These are phyloP conservation scores for Termitomyces sp. DNA, from an alignment of 768 basidiomycete species.

Conservation along the genomic window DNA sequence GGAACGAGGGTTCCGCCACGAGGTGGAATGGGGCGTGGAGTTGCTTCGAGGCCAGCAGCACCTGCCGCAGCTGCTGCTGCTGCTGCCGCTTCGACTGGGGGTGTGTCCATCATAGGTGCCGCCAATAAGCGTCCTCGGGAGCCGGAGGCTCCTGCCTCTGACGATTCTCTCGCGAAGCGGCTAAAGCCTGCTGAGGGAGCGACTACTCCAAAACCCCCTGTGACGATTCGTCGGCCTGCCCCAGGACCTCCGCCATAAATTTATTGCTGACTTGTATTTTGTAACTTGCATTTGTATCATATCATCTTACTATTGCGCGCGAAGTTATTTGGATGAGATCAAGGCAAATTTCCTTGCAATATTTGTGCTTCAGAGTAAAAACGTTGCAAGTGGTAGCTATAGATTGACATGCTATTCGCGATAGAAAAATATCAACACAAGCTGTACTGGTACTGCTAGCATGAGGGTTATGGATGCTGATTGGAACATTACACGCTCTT, in stretches of 20 bases:
- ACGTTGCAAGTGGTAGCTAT: not conserved
- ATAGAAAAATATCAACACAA: not conserved
- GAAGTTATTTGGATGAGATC: not conserved
- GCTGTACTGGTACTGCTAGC: not conserved
- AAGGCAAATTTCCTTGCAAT: not conserved
- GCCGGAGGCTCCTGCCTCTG: constrained; percentile 22
- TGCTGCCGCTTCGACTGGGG: constrained; percentile 19
- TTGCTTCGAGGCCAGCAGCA: constrained; percentile 20
- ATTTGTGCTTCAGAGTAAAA: not conserved
- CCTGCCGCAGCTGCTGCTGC: constrained; percentile 14
- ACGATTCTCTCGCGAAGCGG: constrained; percentile 63
- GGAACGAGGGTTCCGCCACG: constrained; percentile 18
- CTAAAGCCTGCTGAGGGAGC: constrained; percentile 47
- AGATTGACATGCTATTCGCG: too few relatives aligned
- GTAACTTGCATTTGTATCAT: constrained; percentile 3
- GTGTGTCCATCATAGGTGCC: constrained; percentile 59
- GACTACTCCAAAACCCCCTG: constrained; percentile 13
- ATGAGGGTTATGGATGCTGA: too few relatives aligned
- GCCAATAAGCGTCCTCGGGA: constrained; percentile 62
- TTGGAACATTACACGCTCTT: not conserved
- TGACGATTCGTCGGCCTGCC: constrained; percentile 14
- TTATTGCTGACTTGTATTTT: constrained; percentile 8
- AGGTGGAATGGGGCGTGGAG: constrained; percentile 14
- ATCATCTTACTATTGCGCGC: not conserved
- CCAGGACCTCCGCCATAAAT: constrained; percentile 6